A percentile compares a stretch with the other conserved stretches of the same genome.
These are phyloP conservation scores for Rutstroemia sp. DNA, from an alignment of 2,329 filamentous ascomycete species.

Conservation along the genomic window DNA sequence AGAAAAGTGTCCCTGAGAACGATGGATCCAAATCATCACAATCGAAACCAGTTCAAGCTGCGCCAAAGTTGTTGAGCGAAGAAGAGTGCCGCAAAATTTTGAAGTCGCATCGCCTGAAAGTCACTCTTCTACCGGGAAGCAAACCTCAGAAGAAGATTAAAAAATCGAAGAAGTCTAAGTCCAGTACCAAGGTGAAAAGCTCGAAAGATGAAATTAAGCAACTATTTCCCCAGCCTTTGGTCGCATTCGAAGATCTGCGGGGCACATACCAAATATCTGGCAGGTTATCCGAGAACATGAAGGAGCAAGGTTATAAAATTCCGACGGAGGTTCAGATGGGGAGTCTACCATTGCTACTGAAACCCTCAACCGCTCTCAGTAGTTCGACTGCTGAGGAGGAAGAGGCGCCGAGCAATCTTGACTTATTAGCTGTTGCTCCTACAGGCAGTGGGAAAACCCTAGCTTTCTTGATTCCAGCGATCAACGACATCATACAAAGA, in stretches of 20 bases:
- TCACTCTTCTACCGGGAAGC: conserved; percentile 61
- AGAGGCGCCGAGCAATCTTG: conserved; percentile 37
- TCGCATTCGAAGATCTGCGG: conserved; percentile 66
- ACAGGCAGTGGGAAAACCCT: conserved; percentile 96
- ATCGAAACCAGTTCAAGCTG: conserved; percentile 3
- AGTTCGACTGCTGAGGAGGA: conserved; percentile 28
- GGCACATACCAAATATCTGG: conserved; percentile 65
- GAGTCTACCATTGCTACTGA: conserved; percentile 70
- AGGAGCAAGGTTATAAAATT: conserved; percentile 73
- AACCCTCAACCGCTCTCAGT: conserved; percentile 43
- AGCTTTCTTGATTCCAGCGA: conserved; percentile 80
- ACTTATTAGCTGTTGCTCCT: conserved; percentile 84
- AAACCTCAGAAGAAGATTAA: conserved; percentile 34
- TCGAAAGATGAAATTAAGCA: conserved; percentile 46
- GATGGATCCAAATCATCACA: conserved; percentile 7
- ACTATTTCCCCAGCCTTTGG: conserved; percentile 73
- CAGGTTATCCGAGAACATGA: conserved; percentile 69
- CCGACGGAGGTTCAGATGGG: conserved; percentile 94
- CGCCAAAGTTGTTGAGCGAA: conserved; percentile 43
- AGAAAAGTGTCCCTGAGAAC: conserved; percentile 16
- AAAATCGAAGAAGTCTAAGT: conserved; percentile 47
- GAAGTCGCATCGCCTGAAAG: conserved; percentile 75
- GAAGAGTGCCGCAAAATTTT: conserved; percentile 68
- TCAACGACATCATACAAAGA: conserved; percentile 64
- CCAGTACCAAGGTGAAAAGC: conserved; percentile 40